Conservation (phyloP, 306 rosid species). For the Gastrolobium bilobum region DNA sequence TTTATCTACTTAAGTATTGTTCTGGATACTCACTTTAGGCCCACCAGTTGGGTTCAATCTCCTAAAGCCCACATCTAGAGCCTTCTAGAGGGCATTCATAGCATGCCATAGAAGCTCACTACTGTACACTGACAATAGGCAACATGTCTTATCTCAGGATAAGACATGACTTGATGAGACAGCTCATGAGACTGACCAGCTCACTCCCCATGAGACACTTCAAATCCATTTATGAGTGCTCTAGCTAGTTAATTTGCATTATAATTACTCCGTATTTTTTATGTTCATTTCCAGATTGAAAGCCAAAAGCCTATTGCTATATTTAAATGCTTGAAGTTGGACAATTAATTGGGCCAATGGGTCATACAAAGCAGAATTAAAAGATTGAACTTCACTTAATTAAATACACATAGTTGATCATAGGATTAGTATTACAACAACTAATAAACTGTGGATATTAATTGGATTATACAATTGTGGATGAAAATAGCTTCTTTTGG, state of each 20-base stretch:
- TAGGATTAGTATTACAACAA: constrained; percentile 1
- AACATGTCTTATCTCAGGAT: too few relatives aligned
- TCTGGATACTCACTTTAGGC: too few relatives aligned
- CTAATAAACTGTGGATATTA: neutral
- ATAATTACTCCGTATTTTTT: neutral
- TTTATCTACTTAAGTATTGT: too few relatives aligned
- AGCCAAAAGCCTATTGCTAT: neutral
- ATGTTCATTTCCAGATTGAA: neutral
- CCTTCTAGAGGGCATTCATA: too few relatives aligned
- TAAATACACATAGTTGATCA: neutral
- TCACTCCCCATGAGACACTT: too few relatives aligned
- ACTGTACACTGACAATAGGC: too few relatives aligned
- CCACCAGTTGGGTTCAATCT: too few relatives aligned
- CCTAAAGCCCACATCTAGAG: too few relatives aligned
- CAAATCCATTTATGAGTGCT: constrained; percentile 17
- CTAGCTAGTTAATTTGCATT: neutral
- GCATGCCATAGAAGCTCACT: too few relatives aligned
- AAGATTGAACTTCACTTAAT: neutral
- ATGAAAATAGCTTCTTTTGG: neutral
- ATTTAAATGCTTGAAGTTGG: neutral
- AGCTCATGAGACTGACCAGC: too few relatives aligned
- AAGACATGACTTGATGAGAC: too few relatives aligned
- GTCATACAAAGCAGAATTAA: neutral
- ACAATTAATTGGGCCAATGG: neutral
- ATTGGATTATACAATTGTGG: neutral